Evolutionary conservation across 1,284 basidiomycete species (phyloP).

Genomic region (Amanita bisporigera): DNA sequence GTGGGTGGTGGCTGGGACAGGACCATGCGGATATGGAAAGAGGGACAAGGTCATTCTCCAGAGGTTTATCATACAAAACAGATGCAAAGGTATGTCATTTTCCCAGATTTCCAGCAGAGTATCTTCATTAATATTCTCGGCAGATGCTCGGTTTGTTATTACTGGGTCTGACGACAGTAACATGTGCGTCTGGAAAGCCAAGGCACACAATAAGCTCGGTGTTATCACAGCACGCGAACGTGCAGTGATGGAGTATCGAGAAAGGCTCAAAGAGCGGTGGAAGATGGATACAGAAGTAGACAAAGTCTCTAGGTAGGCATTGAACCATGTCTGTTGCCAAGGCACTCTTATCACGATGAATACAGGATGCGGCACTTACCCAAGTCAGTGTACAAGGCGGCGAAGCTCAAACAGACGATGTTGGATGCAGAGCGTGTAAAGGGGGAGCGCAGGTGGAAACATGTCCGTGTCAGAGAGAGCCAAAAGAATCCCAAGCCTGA

Average conservation of each 20-base stretch:
- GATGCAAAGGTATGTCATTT: constrained; percentile 83
- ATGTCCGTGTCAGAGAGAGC: constrained; percentile 81
- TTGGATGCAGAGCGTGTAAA: constrained; percentile 89
- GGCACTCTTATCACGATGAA: background rate
- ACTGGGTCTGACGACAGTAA: constrained; percentile 98
- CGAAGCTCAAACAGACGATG: constrained; percentile 93
- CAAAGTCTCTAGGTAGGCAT: constrained; percentile 72
- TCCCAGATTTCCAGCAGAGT: constrained; percentile 54
- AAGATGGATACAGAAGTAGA: constrained; percentile 83
- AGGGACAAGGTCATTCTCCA: constrained; percentile 80
- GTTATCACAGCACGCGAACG: constrained; percentile 92
- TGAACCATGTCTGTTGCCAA: background rate
- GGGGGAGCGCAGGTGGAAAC: constrained; percentile 91
- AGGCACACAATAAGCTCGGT: constrained; percentile 92
- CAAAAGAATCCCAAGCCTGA: constrained; percentile 85
- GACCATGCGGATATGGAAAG: constrained; percentile 93
- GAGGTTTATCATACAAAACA: constrained; percentile 99
- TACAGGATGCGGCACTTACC: constrained; percentile 85
- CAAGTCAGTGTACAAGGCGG: constrained; percentile 87
- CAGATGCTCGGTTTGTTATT: constrained; percentile 92
- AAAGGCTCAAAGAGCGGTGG: constrained; percentile 91
- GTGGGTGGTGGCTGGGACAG: constrained; percentile 97
- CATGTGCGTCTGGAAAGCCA: constrained; percentile 95
- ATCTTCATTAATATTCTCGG: constrained; percentile 79
- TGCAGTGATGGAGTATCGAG: constrained; percentile 92